A percentile compares a stretch with the other conserved stretches of the same genome.
Evolutionary conservation across 768 basidiomycete genomes (phyloP).

Genomic region (Tricholomella constricta): DNA sequence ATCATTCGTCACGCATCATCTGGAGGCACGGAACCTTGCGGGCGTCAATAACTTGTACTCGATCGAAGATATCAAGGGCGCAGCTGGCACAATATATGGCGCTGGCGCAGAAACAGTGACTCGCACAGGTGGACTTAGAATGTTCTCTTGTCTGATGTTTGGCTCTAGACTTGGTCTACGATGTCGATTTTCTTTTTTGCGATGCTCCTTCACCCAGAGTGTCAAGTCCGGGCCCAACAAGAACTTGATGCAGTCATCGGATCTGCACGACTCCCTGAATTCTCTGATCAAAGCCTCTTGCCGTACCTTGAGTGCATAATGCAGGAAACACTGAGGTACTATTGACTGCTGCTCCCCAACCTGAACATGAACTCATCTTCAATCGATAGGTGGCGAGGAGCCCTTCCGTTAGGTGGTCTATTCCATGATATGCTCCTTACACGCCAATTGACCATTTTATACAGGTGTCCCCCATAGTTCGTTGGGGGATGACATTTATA

Average conservation of each 20-base stretch:
- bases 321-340: conserved; percentile 28
- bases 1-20: conserved; percentile 18
- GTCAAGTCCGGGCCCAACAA: conserved; percentile 37
- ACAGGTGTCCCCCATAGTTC: conserved; percentile 32
- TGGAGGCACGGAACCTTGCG: conserved; percentile 11
- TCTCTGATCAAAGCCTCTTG: conserved; percentile 28
- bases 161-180: conserved; percentile 30
- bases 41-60: background rate
- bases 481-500: conserved; percentile 34
- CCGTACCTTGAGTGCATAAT: conserved; percentile 40
- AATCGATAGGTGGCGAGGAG: conserved; percentile 9
- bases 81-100: conserved; percentile 18
- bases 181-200: conserved; percentile 38
- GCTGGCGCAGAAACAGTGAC: conserved; percentile 40
- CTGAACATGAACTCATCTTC: background rate
- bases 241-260: conserved; percentile 47
- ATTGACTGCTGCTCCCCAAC: too few species aligned
- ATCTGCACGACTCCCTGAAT: conserved; percentile 34
- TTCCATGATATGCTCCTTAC: background rate
- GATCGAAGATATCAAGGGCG: conserved; percentile 20
- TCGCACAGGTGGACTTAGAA: background rate
- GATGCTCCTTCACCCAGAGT: conserved; percentile 40
- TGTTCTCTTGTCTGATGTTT: background rate
- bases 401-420: conserved; percentile 1
- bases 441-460: background rate